phyloP scores from a whole-genome alignment of 768 basidiomycete genomes.

The Floccularia luteovirens region DNA sequence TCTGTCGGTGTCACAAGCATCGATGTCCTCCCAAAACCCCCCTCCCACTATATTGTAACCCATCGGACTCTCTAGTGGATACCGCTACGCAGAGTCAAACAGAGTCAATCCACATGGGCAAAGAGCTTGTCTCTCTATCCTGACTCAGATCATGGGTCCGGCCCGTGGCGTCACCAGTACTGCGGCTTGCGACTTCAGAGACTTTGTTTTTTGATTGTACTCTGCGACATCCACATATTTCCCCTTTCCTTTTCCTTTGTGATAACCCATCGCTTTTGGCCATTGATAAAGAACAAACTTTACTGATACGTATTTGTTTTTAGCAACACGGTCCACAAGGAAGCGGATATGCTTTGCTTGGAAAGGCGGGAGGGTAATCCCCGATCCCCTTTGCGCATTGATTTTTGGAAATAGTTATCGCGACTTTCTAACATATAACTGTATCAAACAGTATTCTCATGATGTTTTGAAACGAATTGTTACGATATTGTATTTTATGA shows the following conservation, averaged over 20 bases:
- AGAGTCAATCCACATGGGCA: too few species aligned
- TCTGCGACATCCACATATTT: neutral
- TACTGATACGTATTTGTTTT: too few species aligned
- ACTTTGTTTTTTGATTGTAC: neutral
- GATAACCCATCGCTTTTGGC: neutral
- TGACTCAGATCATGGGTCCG: neutral
- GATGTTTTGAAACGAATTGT: too few species aligned
- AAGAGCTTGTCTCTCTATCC: too few species aligned
- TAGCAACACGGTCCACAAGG: conserved; percentile 72
- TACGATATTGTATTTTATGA: too few species aligned
- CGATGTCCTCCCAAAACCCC: too few species aligned
- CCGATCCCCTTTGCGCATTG: neutral
- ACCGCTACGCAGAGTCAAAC: too few species aligned
- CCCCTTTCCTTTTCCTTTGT: neutral
- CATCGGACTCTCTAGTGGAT: too few species aligned
- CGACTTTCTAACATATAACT: too few species aligned
- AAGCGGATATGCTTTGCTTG: conserved; percentile 64
- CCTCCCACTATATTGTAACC: too few species aligned
- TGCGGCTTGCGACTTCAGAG: neutral
- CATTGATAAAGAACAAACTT: neutral
- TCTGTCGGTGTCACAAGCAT: neutral
- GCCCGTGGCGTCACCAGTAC: neutral
- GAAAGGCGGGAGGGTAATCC: conserved; percentile 26
- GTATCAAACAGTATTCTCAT: too few species aligned
- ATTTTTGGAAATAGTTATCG: conserved; percentile 1